Evolutionary conservation across 2,329 filamentous ascomycete genomes (phyloP).

Genomic region (Ophiostoma ips): DNA sequence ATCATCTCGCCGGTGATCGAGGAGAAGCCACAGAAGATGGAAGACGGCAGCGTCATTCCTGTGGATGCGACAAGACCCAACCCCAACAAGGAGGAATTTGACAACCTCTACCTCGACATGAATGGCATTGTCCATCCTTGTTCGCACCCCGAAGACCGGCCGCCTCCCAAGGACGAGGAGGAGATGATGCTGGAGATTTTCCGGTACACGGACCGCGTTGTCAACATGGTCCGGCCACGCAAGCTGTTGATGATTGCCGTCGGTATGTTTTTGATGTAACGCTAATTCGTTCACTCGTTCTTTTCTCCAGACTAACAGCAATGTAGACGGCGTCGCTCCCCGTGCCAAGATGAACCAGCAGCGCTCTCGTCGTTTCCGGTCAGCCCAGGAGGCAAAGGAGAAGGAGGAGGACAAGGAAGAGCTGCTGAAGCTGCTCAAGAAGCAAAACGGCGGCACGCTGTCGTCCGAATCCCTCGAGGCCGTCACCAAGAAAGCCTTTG

Average conservation of each 20-base stretch:
- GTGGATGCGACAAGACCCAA: constrained; percentile 76
- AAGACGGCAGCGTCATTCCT: constrained; percentile 69
- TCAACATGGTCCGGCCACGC: constrained; percentile 95
- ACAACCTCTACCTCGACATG: constrained; percentile 98
- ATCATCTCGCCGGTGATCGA: constrained; percentile 88
- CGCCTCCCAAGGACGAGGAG: constrained; percentile 83
- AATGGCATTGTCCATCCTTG: constrained; percentile 99
- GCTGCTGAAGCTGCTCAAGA: constrained; percentile 69
- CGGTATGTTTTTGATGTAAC: constrained; percentile 47
- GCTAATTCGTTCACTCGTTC: too few relatives aligned
- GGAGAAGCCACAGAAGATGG: constrained; percentile 64
- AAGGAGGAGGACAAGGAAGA: constrained; percentile 87
- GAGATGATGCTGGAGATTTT: constrained; percentile 99
- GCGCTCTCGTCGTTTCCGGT: constrained; percentile 85
- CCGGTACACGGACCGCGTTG: constrained; percentile 94
- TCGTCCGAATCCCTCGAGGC: constrained; percentile 48
- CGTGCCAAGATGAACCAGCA: constrained; percentile 99
- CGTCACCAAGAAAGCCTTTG: constrained; percentile 78
- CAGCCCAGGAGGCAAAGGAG: constrained; percentile 85
- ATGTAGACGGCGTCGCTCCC: constrained; percentile 79
- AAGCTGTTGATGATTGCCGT: constrained; percentile 97
- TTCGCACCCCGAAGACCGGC: constrained; percentile 88
- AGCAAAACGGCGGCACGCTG: constrained; percentile 54
- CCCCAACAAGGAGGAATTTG: constrained; percentile 93
- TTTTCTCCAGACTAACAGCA: constrained; percentile 3